Percentiles rank a stretch among this genome's conserved stretches.
Evolutionary conservation across 495 filamentous ascomycete species (phyloP).

Genomic region (Hyaloscypha hepaticicola): DNA sequence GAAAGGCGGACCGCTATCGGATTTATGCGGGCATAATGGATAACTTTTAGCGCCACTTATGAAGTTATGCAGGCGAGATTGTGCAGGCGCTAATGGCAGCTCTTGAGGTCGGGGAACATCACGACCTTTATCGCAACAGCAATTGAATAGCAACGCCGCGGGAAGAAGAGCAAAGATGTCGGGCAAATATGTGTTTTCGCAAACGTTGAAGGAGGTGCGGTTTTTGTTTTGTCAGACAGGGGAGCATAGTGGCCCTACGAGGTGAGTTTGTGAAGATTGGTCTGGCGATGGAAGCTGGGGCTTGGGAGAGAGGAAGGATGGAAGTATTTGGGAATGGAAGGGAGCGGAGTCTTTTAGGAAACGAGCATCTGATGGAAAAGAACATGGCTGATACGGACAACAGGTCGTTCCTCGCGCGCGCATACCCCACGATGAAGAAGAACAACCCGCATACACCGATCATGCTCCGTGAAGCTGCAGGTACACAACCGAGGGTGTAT

Average conservation of each 20-base stretch:
- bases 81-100: constrained; percentile 13
- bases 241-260: constrained; percentile 79
- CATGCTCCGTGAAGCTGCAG: constrained; percentile 85
- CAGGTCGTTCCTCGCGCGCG: constrained; percentile 85
- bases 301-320: not conserved
- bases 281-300: not conserved
- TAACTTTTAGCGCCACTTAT: constrained; percentile 24
- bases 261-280: constrained; percentile 50
- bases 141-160: constrained; percentile 15
- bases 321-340: not conserved
- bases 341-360: not conserved
- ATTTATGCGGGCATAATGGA: constrained; percentile 15
- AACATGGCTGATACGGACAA: not conserved
- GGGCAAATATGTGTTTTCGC: constrained; percentile 85
- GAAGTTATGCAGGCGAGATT: constrained; percentile 25
- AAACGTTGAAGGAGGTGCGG: constrained; percentile 87
- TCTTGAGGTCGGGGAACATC: not conserved
- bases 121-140: not conserved
- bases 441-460: constrained; percentile 95
- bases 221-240: constrained; percentile 95
- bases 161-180: constrained; percentile 68
- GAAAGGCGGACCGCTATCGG: constrained; percentile 6
- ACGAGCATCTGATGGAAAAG: not conserved
- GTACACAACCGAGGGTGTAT: constrained; percentile 79
- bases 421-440: constrained; percentile 99